Percentiles rank a stretch among this genome's conserved stretches.
Evolutionary conservation across 306 rosid genomes (phyloP).

Genomic region (Begonia fuchsioides): DNA sequence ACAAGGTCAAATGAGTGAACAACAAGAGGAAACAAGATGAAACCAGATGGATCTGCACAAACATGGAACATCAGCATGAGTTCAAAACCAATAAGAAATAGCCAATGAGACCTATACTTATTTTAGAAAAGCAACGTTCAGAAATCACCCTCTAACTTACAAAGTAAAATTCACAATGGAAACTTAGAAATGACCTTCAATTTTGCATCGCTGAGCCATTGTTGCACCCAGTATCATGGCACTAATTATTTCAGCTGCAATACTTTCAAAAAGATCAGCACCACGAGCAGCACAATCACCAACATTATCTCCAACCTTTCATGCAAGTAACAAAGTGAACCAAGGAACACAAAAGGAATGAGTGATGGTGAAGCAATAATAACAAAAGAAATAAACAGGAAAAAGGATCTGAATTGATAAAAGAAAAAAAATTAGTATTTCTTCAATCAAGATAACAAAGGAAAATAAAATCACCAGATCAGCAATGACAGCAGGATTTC

Average conservation of each 20-base stretch:
- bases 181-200: conserved; percentile 41
- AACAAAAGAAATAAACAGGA: no score
- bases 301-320: conserved; percentile 94
- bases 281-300: conserved; percentile 99
- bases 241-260: conserved; percentile 96
- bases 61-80: conserved; percentile 13
- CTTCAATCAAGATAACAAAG: conserved; percentile 12
- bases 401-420: no score
- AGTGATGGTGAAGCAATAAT: no score
- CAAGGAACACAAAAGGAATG: background rate
- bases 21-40: conserved; percentile 98
- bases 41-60: conserved; percentile 91
- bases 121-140: conserved; percentile 6
- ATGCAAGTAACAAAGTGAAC: conserved; percentile 2
- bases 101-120: conserved; percentile 2
- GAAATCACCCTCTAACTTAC: background rate
- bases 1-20: conserved; percentile 91
- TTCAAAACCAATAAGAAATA: conserved; percentile 1
- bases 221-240: conserved; percentile 99
- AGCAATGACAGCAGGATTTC: conserved; percentile 98
- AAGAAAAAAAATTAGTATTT: background rate
- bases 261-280: conserved; percentile 99
- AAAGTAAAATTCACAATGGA: background rate
- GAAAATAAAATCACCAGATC: conserved; percentile 60
- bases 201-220: conserved; percentile 90